These are phyloP conservation scores for Saccharomycopsis sp. DNA, from an alignment of 805 yeast genomes.

Conservation along the genomic window DNA sequence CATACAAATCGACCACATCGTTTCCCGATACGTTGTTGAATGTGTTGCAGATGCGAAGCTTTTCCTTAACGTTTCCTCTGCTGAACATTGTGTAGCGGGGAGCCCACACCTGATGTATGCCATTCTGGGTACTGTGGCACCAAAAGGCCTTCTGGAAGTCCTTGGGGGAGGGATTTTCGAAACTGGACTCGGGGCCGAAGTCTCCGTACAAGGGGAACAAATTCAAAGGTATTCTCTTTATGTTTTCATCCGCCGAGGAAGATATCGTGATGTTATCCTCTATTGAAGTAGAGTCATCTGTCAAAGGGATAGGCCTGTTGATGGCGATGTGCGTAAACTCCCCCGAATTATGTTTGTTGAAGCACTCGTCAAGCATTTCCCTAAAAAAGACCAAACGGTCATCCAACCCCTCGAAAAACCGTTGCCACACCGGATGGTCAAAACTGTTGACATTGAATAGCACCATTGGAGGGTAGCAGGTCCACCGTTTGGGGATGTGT, in stretches of 20 bases:
- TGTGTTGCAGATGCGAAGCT: slow-evolving; percentile 50
- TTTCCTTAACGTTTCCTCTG: slow-evolving; percentile 80
- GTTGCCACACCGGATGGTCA: slow-evolving; percentile 5
- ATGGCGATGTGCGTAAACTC: slow-evolving; percentile 56
- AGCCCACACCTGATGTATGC: slow-evolving; percentile 75
- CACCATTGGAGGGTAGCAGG: slow-evolving; percentile 61
- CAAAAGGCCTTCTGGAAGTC: slow-evolving; percentile 57
- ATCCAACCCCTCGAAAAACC: slow-evolving; percentile 16
- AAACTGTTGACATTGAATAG: slow-evolving; percentile 38
- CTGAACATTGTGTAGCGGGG: slow-evolving; percentile 84
- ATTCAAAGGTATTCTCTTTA: slow-evolving; percentile 54
- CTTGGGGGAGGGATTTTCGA: slow-evolving; percentile 32
- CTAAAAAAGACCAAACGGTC: slow-evolving; percentile 14
- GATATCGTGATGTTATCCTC: slow-evolving; percentile 35
- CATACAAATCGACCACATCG: slow-evolving; percentile 62
- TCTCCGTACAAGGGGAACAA: slow-evolving; percentile 57
- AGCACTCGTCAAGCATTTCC: slow-evolving; percentile 25
- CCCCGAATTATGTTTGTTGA: slow-evolving; percentile 15
- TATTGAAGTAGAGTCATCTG: background rate
- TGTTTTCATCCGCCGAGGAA: slow-evolving; percentile 30
- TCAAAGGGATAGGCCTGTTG: slow-evolving; percentile 53
- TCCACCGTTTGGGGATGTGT: slow-evolving; percentile 46
- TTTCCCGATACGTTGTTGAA: slow-evolving; percentile 33
- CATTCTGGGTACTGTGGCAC: slow-evolving; percentile 68
- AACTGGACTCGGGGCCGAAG: slow-evolving; percentile 45